Conservation (phyloP, 345 rosid genomes). For the Clausena lansium region DNA sequence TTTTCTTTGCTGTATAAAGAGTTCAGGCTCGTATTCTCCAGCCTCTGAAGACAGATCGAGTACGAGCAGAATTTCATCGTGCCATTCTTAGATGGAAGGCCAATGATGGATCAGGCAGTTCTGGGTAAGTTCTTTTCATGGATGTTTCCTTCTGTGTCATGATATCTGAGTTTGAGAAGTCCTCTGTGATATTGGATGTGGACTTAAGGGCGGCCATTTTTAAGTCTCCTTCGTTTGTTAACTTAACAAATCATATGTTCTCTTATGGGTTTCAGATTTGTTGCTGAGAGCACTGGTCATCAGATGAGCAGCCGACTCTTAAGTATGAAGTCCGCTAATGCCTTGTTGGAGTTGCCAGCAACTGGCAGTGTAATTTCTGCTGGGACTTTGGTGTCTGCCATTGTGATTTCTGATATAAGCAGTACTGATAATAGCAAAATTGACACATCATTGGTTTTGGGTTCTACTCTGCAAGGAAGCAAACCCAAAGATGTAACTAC, state of each 20-base stretch:
- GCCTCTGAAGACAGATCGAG: conserved; percentile 62
- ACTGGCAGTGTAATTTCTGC: conserved; percentile 56
- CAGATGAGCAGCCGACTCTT: conserved; percentile 90
- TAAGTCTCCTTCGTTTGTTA: not conserved
- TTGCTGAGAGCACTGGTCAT: conserved; percentile 92
- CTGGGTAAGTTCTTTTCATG: conserved; percentile 56
- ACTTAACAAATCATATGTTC: conserved; percentile 15
- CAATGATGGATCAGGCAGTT: conserved; percentile 83
- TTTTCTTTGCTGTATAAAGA: conserved; percentile 35
- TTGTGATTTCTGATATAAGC: conserved; percentile 59
- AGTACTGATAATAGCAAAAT: conserved; percentile 24
- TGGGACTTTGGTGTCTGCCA: conserved; percentile 73
- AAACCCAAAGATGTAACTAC: conserved; percentile 22
- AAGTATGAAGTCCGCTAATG: conserved; percentile 93
- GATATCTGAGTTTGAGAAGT: not conserved
- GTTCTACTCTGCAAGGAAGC: conserved; percentile 33
- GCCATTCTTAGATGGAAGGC: conserved; percentile 68
- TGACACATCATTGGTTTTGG: conserved; percentile 31
- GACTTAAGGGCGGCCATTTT: not conserved
- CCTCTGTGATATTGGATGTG: not conserved
- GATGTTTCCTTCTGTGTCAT: conserved; percentile 5
- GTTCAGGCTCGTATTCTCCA: conserved; percentile 68
- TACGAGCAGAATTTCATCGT: conserved; percentile 71
- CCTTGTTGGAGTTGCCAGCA: conserved; percentile 79
- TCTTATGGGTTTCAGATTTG: conserved; percentile 52